Percentiles rank a stretch among this genome's conserved stretches.
Evolutionary conservation across 1,284 basidiomycete species (phyloP).

Genomic region (Ustilago cynodontis): DNA sequence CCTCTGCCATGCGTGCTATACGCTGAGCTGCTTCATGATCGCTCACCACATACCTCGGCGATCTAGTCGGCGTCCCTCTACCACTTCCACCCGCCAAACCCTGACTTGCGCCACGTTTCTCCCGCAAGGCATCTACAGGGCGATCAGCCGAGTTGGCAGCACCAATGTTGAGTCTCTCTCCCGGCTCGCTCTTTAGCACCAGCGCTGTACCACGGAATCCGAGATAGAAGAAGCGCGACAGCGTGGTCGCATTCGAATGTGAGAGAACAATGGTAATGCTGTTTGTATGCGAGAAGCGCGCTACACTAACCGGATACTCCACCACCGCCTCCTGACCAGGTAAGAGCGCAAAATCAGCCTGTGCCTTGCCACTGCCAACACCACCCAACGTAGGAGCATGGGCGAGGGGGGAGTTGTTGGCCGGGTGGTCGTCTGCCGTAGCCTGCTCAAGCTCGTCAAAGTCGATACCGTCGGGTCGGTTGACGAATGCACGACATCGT

Average conservation of each 20-base stretch:
- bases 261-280: slow-evolving; percentile 62
- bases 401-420: slow-evolving; percentile 16
- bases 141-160: slow-evolving; percentile 62
- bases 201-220: slow-evolving; percentile 65
- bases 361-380: slow-evolving; percentile 58
- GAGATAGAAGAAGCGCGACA: slow-evolving; percentile 65
- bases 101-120: slow-evolving; percentile 49
- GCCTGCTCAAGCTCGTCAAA: slow-evolving; percentile 61
- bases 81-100: slow-evolving; percentile 47
- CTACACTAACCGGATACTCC: slow-evolving; percentile 65
- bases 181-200: slow-evolving; percentile 49
- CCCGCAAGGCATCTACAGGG: slow-evolving; percentile 54
- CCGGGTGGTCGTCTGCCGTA: slow-evolving; percentile 29
- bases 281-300: slow-evolving; percentile 64
- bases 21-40: slow-evolving; percentile 30
- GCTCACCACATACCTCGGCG: slow-evolving; percentile 32
- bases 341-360: slow-evolving; percentile 66
- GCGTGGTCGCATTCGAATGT: slow-evolving; percentile 56
- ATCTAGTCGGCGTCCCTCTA: slow-evolving; percentile 14
- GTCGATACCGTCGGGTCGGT: slow-evolving; percentile 65
- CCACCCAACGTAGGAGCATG: slow-evolving; percentile 49
- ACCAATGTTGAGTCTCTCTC: slow-evolving; percentile 55
- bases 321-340: slow-evolving; percentile 54
- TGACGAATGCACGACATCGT: slow-evolving; percentile 63
- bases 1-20: slow-evolving; percentile 32